Base-by-base conservation (phyloP, 2,329 filamentous ascomycete genomes). In the Ophiocordyceps camponoti-saundersi region DNA sequence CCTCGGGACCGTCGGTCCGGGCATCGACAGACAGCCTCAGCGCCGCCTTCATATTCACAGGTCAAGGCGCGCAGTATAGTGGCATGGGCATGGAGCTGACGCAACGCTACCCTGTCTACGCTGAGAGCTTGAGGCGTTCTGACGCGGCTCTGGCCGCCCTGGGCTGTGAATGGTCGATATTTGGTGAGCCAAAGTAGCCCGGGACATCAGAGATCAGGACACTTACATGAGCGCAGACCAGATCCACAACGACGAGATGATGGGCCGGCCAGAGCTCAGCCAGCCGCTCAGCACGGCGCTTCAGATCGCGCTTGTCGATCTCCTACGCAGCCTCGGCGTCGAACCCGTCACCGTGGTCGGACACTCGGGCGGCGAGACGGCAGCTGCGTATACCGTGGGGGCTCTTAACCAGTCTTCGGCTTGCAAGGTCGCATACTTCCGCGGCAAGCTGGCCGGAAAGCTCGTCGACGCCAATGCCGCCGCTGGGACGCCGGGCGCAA, bases 311-410 rank as follows among this genome's bases (percentile, higher is more conserved):
- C 46, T 62, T 3, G 53, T 61, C n/a, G 54, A 61, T n/a, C 49
- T 56, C 3, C 50, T 61, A 3, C 40, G 46, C 1, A 50, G 55
- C 0, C 60, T 59, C 10, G 60, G 60, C 6, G 47, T 70, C 15
- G 42, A 44, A 0, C 61, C 65, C 15, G 40, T 47, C 3, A 60
- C 59, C 2, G 65, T 68, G 0, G 60, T 70, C 3, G 70, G 70
- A 3, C 70, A 73, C 51, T 72, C 68, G 0, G 67, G 64, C 1
- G 65, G 65, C 2, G 65, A 67, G 50, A 65, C 67, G 13, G 60
- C 61, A 5, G 65, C 65, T 1, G 65, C 58, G 1, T 66, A 64
- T 43, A 52, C 53, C 21, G 49, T 52, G 1, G 52, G 51, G 8
- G 48, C 48, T 1, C 22, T 59, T 1, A 50, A 51, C 0, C 44